phyloP scores from a whole-genome alignment of 1,284 basidiomycete species.

The Porodaedalea pini region DNA sequence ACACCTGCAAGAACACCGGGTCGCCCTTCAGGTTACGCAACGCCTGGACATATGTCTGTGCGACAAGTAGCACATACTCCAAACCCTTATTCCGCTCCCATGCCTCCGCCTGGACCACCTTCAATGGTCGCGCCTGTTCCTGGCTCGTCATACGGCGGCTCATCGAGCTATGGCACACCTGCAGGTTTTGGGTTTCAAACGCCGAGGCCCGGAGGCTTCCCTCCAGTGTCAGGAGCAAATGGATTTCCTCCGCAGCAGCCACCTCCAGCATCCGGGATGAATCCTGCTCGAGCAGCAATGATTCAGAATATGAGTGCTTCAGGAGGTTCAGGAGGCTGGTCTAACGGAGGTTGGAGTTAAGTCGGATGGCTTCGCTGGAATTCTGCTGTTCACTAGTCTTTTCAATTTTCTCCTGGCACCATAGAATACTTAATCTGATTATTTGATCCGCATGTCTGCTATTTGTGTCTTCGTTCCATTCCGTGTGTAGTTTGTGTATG shows the following conservation, averaged over 20 bases:
- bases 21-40: conserved; percentile 53
- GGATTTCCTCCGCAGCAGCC: conserved; percentile 11
- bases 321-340: conserved; percentile 24
- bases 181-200: conserved; percentile 16
- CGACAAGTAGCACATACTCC: conserved; percentile 69
- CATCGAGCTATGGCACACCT: neutral
- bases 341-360: conserved; percentile 31
- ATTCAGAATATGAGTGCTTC: conserved; percentile 44
- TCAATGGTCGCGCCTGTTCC: conserved; percentile 1
- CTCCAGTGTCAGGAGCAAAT: conserved; percentile 14
- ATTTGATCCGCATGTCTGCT: conserved; percentile 3
- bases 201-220: conserved; percentile 19
- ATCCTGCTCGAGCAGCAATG: conserved; percentile 60
- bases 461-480: neutral
- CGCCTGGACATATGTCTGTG: conserved; percentile 71
- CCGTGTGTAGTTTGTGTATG: conserved; percentile 3
- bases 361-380: neutral
- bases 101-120: conserved; percentile 22
- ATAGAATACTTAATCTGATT: conserved; percentile 10
- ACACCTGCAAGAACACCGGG: conserved; percentile 68
- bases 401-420: neutral
- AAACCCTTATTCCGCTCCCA: conserved; percentile 57
- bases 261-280: conserved; percentile 41
- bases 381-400: neutral
- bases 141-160: conserved; percentile 12